Evolutionary conservation across 495 filamentous ascomycete species (phyloP).

Genomic region (Neurospora tetraspora): DNA sequence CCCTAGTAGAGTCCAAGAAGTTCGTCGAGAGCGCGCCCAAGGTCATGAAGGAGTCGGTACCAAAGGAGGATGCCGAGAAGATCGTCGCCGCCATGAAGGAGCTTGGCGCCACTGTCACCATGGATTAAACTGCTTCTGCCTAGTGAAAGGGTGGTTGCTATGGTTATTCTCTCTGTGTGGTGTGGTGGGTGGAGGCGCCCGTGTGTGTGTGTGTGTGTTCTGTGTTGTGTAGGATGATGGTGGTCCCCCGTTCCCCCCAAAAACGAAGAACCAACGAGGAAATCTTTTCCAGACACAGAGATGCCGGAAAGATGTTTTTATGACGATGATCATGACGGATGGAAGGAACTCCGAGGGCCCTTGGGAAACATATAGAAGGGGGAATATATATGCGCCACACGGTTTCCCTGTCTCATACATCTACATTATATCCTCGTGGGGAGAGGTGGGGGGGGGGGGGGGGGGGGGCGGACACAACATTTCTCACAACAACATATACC

Average conservation of each 20-base stretch:
- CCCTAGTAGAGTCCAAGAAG: conserved; percentile 99
- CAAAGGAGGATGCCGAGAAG: conserved; percentile 99
- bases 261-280: not conserved
- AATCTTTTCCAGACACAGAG: not conserved
- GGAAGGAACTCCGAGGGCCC: not conserved
- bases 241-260: not conserved
- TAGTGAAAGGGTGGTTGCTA: not conserved
- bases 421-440: not conserved
- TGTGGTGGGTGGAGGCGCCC: not conserved
- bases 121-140: conserved; percentile 56
- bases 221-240: not conserved
- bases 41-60: conserved; percentile 94
- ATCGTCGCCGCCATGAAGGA: conserved; percentile 89
- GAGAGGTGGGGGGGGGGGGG: too few relatives aligned
- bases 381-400: not conserved
- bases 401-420: not conserved
- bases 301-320: not conserved
- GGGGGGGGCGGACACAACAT: not conserved
- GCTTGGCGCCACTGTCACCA: conserved; percentile 72
- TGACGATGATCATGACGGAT: not conserved
- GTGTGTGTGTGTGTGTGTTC: not conserved
- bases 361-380: not conserved
- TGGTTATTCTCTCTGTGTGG: not conserved
- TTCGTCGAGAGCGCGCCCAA: conserved; percentile 98
- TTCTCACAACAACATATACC: not conserved